Conservation (phyloP, 2,329 filamentous ascomycete species). For the Neopestalotiopsis sp. region DNA sequence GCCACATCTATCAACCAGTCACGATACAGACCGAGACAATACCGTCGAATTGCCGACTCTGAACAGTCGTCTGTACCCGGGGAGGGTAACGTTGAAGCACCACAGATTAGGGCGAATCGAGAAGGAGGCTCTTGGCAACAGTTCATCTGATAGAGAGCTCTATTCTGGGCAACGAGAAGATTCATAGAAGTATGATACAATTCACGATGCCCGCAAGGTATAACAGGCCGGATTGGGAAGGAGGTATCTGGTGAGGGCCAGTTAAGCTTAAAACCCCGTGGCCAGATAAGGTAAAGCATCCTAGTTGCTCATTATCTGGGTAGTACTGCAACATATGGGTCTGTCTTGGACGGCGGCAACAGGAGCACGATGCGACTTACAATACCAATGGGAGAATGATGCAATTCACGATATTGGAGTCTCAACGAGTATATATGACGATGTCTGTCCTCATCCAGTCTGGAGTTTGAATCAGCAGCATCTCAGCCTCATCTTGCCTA, state of each 20-base stretch:
- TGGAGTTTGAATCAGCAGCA: constrained; percentile 27
- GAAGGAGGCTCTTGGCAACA: constrained; percentile 5
- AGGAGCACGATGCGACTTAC: constrained; percentile 25
- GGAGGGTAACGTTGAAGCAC: constrained; percentile 22
- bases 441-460: constrained; percentile 26
- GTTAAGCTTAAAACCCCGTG: constrained; percentile 11
- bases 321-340: constrained; percentile 18
- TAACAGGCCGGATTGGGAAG: constrained; percentile 25
- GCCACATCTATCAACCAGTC: constrained; percentile 24
- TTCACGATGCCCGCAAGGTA: background rate
- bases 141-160: background rate
- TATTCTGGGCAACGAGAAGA: constrained; percentile 2
- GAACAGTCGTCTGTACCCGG: constrained; percentile 23
- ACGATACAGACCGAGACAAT: constrained; percentile 23
- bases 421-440: constrained; percentile 31
- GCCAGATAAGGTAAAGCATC: too few relatives aligned
- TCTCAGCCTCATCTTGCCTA: constrained; percentile 29
- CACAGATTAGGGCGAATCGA: constrained; percentile 25
- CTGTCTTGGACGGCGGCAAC: constrained; percentile 26
- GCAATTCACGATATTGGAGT: constrained; percentile 24
- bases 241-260: constrained; percentile 24
- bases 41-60: constrained; percentile 23
- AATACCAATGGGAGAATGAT: constrained; percentile 29
- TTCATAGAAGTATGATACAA: constrained; percentile 7
- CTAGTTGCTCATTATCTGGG: too few relatives aligned